phyloP scores from a whole-genome alignment of 2,329 filamentous ascomycete species.

The Aureobasidium lini region DNA sequence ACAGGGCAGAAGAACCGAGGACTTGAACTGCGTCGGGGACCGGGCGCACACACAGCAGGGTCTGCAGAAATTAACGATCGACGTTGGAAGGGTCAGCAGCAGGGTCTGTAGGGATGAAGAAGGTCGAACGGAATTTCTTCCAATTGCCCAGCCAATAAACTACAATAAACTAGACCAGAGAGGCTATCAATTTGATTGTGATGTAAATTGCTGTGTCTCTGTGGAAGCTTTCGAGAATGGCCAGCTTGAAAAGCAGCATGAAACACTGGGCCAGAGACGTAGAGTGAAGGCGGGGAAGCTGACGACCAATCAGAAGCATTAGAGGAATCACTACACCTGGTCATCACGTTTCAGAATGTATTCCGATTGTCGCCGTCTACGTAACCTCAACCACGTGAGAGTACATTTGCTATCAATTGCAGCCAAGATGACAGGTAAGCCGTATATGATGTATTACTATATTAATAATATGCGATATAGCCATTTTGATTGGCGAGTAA shows the following conservation, averaged over 20 bases:
- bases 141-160: not conserved
- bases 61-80: constrained; percentile 11
- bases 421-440: constrained; percentile 5
- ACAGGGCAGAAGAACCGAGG: constrained; percentile 11
- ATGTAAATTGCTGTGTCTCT: not conserved
- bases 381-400: constrained; percentile 5
- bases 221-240: constrained; percentile 9
- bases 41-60: constrained; percentile 8
- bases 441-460: constrained; percentile 9
- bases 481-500: not conserved
- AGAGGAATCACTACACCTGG: not conserved
- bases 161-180: not conserved
- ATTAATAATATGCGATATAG: constrained; percentile 2
- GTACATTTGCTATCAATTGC: not conserved
- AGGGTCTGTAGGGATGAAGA: constrained; percentile 11
- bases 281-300: not conserved
- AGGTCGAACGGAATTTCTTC: not conserved
- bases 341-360: not conserved
- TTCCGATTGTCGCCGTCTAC: constrained; percentile 1
- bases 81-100: not conserved
- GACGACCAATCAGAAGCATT: not conserved
- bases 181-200: constrained; percentile 3
- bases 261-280: constrained; percentile 6
- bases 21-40: not conserved
- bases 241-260: not conserved